phyloP scores from a whole-genome alignment of 345 rosid genomes.

The Syzygium aromaticum region DNA sequence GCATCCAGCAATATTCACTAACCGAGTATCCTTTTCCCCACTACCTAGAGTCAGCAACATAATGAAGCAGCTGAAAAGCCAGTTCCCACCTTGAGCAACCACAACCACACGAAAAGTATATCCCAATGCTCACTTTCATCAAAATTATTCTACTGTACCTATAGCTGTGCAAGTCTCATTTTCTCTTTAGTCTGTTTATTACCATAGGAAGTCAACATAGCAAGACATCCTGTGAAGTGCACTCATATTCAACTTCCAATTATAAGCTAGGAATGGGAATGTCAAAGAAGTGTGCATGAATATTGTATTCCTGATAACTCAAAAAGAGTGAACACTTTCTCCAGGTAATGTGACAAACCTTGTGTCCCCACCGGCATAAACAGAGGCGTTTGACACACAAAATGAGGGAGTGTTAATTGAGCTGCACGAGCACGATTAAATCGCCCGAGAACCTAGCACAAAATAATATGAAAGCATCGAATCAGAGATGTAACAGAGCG shows the following conservation, averaged over 20 bases:
- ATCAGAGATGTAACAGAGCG: neutral
- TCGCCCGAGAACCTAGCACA: conserved; percentile 50
- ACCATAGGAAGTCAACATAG: neutral
- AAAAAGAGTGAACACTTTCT: neutral
- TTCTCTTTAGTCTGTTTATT: neutral
- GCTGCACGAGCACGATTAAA: conserved; percentile 86
- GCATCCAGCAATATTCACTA: neutral
- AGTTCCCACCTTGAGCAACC: neutral
- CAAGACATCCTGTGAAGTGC: neutral
- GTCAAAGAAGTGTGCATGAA: neutral
- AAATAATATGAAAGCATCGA: neutral
- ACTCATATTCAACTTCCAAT: neutral
- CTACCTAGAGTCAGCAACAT: neutral
- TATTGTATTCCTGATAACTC: neutral
- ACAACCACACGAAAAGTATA: neutral
- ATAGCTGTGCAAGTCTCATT: neutral
- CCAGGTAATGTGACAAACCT: conserved; percentile 26
- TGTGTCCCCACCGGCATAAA: conserved; percentile 89
- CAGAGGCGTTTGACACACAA: conserved; percentile 58
- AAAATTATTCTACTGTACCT: neutral
- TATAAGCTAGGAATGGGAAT: neutral
- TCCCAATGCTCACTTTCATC: neutral
- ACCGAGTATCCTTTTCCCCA: neutral
- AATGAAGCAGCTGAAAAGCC: neutral
- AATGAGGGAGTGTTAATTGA: conserved; percentile 59